These are phyloP conservation scores for Cantharellus cinnabarinus DNA, from an alignment of 768 basidiomycete species.

Conservation along the genomic window DNA sequence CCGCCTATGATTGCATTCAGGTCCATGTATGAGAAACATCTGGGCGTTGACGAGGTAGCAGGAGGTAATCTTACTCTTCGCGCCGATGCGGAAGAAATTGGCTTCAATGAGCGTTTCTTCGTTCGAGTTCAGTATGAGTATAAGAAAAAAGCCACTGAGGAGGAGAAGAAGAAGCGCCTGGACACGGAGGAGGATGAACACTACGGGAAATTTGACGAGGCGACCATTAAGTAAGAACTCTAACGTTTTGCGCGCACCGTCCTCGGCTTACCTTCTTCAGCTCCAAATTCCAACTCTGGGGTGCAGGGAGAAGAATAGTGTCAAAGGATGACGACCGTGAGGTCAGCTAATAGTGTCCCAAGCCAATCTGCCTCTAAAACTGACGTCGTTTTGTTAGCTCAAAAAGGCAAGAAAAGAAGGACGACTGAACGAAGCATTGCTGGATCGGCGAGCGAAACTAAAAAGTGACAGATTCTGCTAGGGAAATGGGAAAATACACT, in stretches of 20 bases:
- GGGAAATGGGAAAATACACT: neutral
- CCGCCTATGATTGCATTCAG: conserved; percentile 66
- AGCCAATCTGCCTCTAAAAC: neutral
- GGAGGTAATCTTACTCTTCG: conserved; percentile 60
- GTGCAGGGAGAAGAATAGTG: conserved; percentile 51
- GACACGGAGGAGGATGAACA: conserved; percentile 23
- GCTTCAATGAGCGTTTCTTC: conserved; percentile 72
- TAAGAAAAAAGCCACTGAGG: conserved; percentile 62
- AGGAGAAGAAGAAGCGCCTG: conserved; percentile 44
- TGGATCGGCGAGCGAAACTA: conserved; percentile 63
- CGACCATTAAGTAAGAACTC: conserved; percentile 42
- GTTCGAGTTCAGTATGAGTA: conserved; percentile 81
- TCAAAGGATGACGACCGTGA: conserved; percentile 54
- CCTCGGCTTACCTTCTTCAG: conserved; percentile 18
- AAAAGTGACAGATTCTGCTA: conserved; percentile 26
- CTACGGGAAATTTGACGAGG: conserved; percentile 39
- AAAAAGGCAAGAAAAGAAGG: conserved; percentile 65
- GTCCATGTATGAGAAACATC: conserved; percentile 78
- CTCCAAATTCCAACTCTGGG: conserved; percentile 64
- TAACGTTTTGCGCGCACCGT: neutral
- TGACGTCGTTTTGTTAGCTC: conserved; percentile 25
- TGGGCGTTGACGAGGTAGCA: conserved; percentile 68
- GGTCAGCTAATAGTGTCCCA: conserved; percentile 21
- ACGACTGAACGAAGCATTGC: conserved; percentile 54
- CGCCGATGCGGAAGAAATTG: conserved; percentile 70